These are phyloP conservation scores for Zymoseptoria crescenta DNA, from an alignment of 2,329 filamentous ascomycete genomes.

Conservation along the genomic window DNA sequence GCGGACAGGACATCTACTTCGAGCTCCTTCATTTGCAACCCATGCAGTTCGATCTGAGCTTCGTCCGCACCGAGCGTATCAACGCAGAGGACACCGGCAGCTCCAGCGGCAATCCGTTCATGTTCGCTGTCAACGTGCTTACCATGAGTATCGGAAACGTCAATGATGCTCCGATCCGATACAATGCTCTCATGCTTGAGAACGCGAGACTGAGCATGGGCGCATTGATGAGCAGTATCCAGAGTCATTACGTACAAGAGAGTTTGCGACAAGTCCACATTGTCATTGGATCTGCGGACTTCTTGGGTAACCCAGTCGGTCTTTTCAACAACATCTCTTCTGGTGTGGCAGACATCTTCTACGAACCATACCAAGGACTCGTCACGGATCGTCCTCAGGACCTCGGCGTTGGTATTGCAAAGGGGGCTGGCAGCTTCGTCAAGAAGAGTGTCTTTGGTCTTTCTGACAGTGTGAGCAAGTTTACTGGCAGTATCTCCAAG, in stretches of 20 bases:
- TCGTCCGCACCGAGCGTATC: constrained; percentile 91
- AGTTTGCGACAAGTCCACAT: constrained; percentile 94
- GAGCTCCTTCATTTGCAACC: constrained; percentile 94
- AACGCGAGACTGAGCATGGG: constrained; percentile 87
- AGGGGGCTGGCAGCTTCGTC: constrained; percentile 91
- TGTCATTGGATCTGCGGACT: constrained; percentile 92
- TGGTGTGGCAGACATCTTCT: constrained; percentile 95
- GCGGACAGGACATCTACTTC: constrained; percentile 93
- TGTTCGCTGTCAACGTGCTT: constrained; percentile 98
- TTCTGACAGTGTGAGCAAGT: constrained; percentile 93
- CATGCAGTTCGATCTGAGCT: constrained; percentile 95
- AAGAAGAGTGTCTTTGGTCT: constrained; percentile 99
- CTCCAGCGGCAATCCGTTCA: constrained; percentile 76
- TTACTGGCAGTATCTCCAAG: constrained; percentile 95
- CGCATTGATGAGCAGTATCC: constrained; percentile 75
- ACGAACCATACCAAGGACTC: constrained; percentile 95
- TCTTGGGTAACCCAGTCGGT: constrained; percentile 93
- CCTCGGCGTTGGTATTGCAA: constrained; percentile 88
- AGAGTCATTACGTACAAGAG: constrained; percentile 94
- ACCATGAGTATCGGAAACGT: constrained; percentile 99
- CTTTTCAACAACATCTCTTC: constrained; percentile 98
- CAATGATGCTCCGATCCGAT: constrained; percentile 89
- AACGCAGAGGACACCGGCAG: constrained; percentile 93
- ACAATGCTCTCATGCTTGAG: constrained; percentile 90
- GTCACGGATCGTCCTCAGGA: constrained; percentile 95